A percentile compares a stretch with the other conserved stretches of the same genome.
Evolutionary conservation across 164 flowering plant genomes (phyloP).

Genomic region (Vitis vinifera): ASM3070453v1 NC_081812.1:2171501-2172000

Average conservation of each 20-base stretch:
- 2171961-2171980: too few relatives aligned
- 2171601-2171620: not conserved
- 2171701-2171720: too few relatives aligned
- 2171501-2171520: constrained; percentile 79
- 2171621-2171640: too few relatives aligned
- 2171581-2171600: not conserved
- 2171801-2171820: constrained; percentile 67
- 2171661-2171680: too few relatives aligned
- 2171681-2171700: too few relatives aligned
- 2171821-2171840: constrained; percentile 83
- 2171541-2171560: constrained; percentile 69
- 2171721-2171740: not conserved
- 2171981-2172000: too few relatives aligned
- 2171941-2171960: too few relatives aligned
- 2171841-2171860: constrained; percentile 64
- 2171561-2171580: constrained; percentile 47
- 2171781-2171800: constrained; percentile 83
- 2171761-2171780: constrained; percentile 67
- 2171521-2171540: constrained; percentile 58
- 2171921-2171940: constrained; percentile 45
- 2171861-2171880: constrained; percentile 66
- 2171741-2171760: constrained; percentile 43
- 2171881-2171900: constrained; percentile 90
- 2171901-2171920: constrained; percentile 58
- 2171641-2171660: too few relatives aligned